Evolutionary conservation across 176 grass and related monocot genomes (phyloP).

Genomic region (Bonia amplexicaulis): DNA sequence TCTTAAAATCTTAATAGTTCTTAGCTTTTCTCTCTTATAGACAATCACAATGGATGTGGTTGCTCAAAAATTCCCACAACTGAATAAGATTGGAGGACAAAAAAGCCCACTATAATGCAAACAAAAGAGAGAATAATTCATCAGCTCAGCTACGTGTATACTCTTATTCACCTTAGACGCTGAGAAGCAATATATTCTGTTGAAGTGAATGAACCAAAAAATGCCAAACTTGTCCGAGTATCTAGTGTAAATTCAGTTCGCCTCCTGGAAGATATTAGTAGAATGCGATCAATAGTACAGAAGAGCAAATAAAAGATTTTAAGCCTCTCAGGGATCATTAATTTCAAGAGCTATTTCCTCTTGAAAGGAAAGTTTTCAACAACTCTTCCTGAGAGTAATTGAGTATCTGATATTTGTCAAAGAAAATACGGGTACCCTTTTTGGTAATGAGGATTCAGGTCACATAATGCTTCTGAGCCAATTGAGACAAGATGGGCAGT

Average conservation of each 20-base stretch:
- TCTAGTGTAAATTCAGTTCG: slow-evolving; percentile 67
- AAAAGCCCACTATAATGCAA: background rate
- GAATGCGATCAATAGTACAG: slow-evolving; percentile 7
- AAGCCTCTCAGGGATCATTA: background rate
- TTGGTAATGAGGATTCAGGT: slow-evolving; percentile 71
- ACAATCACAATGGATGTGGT: background rate
- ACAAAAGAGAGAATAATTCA: background rate
- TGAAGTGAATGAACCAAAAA: slow-evolving; percentile 80
- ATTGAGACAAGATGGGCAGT: slow-evolving; percentile 89
- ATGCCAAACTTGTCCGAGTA: slow-evolving; percentile 81
- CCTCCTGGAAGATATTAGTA: slow-evolving; percentile 38
- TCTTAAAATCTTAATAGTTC: background rate
- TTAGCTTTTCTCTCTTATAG: background rate
- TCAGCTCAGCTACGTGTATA: slow-evolving; percentile 10
- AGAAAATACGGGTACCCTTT: slow-evolving; percentile 45
- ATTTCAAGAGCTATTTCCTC: slow-evolving; percentile 12
- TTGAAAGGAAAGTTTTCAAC: background rate
- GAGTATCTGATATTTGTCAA: slow-evolving; percentile 12
- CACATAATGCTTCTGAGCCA: slow-evolving; percentile 78
- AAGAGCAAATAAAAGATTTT: background rate
- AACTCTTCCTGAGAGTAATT: background rate
- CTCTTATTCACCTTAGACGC: slow-evolving; percentile 63
- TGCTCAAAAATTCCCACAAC: background rate
- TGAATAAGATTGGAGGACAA: background rate
- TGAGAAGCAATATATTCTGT: slow-evolving; percentile 89